Base-by-base conservation (phyloP, 192 early-diverging fungal species). In the Phycomyces nitens region DNA sequence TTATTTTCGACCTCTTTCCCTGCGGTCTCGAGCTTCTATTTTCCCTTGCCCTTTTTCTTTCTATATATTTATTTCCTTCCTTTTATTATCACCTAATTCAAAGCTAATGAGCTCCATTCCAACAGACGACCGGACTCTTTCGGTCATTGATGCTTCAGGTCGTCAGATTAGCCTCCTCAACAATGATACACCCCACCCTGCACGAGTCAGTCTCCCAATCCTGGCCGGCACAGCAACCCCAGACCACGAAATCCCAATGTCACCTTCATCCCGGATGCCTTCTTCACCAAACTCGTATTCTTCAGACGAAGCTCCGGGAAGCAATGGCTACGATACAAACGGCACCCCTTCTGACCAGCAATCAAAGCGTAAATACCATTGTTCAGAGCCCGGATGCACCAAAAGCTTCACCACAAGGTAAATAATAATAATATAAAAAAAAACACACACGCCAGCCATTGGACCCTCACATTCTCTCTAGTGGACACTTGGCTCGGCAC, bases 371-470 rank as follows among this genome's bases (percentile, higher is more conserved):
- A 88, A 88, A 68, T 89, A 91, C 78, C 76, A 77, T 58, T 92
- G 91, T 71, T 39, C 74, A 6, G 82, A 66, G 39, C 80, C 71
- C 5, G 77, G 80, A 5, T 92, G 91, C 66, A 85, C 84, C 69
- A 88, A 88, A 73, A 82, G 85, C 38, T 92, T 92, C 72, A 90
- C 90, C 8, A 90, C 89, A n/a, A 90, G 83, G 83, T 85, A 71
- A 62, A 27, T 50, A 50, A 61, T 51, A 51, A 4, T n/a, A 18
- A 11, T 53, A 53, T 23, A 60, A 12, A 52, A 49, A 49, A 26
- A 1, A 22, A 9, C 7, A 4, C 44, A 47, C 20, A 24, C 22
- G 6, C 29, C 26, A 20, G 5, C 38, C 1, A 52, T 50, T 34
- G n/a, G n/a, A n/a, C 29, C 7, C 27, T 49, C n/a, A 4, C 20